Evolutionary conservation across 164 flowering plant genomes (phyloP).

Genomic region (Stephania cephalantha): DNA sequence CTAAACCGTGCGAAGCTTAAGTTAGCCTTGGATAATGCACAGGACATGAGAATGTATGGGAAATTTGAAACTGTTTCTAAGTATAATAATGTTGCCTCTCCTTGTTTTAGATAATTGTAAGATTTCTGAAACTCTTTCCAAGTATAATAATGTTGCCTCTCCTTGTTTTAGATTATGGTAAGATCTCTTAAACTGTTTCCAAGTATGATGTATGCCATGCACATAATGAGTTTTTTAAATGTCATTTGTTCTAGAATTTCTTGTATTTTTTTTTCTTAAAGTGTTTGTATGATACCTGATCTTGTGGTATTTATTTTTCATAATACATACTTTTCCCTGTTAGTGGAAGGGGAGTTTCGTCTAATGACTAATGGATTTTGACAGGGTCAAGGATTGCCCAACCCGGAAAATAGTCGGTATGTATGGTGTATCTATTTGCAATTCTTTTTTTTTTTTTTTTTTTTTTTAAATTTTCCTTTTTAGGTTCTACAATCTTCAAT

Average conservation of each 20-base stretch:
- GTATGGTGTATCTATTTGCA: neutral
- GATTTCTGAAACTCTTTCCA: too few species aligned
- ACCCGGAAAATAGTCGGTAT: conserved; percentile 58
- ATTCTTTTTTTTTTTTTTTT: neutral
- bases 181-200: neutral
- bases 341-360: neutral
- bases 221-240: neutral
- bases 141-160: neutral
- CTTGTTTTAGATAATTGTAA: too few species aligned
- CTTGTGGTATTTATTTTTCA: neutral
- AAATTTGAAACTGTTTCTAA: too few species aligned
- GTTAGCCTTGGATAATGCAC: too few species aligned
- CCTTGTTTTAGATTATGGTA: neutral
- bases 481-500: neutral
- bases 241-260: neutral
- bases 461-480: neutral
- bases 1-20: too few species aligned
- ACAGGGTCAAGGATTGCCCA: conserved; percentile 53
- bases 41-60: too few species aligned
- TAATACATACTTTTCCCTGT: neutral
- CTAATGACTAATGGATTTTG: conserved; percentile 14
- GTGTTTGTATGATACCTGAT: neutral
- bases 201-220: neutral
- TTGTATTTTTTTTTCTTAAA: neutral
- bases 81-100: too few species aligned